Conservation (phyloP, 108 stramenopile genomes). For the Stephanodiscus minutulus region DNA sequence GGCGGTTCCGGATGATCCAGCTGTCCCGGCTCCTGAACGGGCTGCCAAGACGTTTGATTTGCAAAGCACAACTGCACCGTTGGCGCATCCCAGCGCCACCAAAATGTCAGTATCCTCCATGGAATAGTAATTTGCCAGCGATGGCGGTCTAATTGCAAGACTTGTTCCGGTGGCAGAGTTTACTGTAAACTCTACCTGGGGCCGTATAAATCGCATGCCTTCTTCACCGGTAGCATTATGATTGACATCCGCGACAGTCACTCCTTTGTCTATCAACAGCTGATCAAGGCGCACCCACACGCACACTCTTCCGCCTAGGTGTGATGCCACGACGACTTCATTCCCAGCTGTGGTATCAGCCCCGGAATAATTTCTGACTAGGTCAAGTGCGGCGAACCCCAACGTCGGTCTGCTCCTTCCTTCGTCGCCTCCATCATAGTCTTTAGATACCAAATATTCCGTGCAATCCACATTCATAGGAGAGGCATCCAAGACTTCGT, state of each 20-base stretch:
- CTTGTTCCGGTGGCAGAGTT: slow-evolving; percentile 42
- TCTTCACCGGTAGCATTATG: neutral
- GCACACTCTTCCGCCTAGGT: slow-evolving; percentile 32
- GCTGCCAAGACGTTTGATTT: slow-evolving; percentile 29
- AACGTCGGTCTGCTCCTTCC: slow-evolving; percentile 3
- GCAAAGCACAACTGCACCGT: slow-evolving; percentile 37
- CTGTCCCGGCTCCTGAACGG: slow-evolving; percentile 8
- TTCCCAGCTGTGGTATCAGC: slow-evolving; percentile 29
- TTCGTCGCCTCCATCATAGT: neutral
- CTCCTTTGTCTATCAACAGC: slow-evolving; percentile 8
- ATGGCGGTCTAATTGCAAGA: slow-evolving; percentile 47
- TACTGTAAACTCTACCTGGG: slow-evolving; percentile 32
- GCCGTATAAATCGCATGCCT: slow-evolving; percentile 2
- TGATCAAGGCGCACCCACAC: slow-evolving; percentile 41
- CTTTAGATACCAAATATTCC: slow-evolving; percentile 31
- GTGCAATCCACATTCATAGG: slow-evolving; percentile 20
- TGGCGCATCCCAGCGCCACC: slow-evolving; percentile 44
- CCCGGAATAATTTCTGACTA: slow-evolving; percentile 33
- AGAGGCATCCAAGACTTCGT: slow-evolving; percentile 33
- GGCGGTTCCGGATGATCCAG: slow-evolving; percentile 4
- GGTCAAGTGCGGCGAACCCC: slow-evolving; percentile 43
- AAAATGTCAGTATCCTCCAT: slow-evolving; percentile 25
- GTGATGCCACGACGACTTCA: slow-evolving; percentile 42
- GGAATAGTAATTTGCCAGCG: slow-evolving; percentile 38
- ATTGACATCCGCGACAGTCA: slow-evolving; percentile 6